Percentiles rank a stretch among this genome's conserved stretches.
These are phyloP conservation scores for Castanopsis chinensis DNA, from an alignment of 306 rosid genomes.

Conservation along the genomic window DNA sequence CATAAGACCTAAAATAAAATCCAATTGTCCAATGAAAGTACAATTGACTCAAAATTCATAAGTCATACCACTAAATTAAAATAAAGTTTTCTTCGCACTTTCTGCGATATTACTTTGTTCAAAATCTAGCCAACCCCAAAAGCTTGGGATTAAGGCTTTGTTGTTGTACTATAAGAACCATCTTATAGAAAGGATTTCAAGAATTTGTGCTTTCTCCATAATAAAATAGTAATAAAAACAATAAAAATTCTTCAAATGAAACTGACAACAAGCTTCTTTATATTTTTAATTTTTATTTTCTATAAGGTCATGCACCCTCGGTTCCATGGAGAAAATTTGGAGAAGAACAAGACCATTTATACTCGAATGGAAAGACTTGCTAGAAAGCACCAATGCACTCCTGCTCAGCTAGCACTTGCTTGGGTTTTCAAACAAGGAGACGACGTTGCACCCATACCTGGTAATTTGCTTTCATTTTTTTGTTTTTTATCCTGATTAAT, in stretches of 20 bases:
- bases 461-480: conserved; percentile 9
- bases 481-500: neutral
- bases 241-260: neutral
- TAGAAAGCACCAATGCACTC: conserved; percentile 31
- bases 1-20: too few species aligned
- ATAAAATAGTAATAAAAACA: neutral
- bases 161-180: neutral
- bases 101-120: too few species aligned
- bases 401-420: conserved; percentile 45
- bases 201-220: neutral
- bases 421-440: conserved; percentile 54
- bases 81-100: too few species aligned
- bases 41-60: too few species aligned
- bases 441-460: conserved; percentile 51
- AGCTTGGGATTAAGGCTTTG: too few species aligned
- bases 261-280: neutral
- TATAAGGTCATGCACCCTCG: conserved; percentile 32
- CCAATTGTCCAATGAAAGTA: too few species aligned
- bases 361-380: conserved; percentile 39
- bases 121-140: too few species aligned
- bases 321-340: conserved; percentile 32
- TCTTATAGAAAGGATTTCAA: neutral
- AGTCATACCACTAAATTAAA: too few species aligned
- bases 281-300: neutral
- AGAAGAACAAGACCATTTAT: conserved; percentile 50